A percentile compares a stretch with the other conserved stretches of the same genome.
Conservation (phyloP, 164 flowering plant genomes). For the Akebia trifoliata region DNA sequence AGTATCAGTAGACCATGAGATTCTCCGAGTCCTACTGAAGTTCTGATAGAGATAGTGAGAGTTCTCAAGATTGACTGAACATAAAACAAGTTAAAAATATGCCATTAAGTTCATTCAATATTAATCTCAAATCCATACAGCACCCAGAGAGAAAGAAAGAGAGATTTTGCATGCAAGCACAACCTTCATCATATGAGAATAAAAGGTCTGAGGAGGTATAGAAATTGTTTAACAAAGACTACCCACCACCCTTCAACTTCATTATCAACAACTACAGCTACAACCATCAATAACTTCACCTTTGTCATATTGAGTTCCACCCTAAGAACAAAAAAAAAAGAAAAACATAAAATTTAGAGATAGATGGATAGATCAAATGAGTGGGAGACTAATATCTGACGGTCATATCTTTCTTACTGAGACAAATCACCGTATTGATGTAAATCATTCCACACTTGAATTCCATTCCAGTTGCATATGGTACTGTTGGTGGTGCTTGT, state of each 20-base stretch:
- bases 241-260: background rate
- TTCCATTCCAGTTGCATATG: slow-evolving; percentile 32
- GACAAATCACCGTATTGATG: slow-evolving; percentile 40
- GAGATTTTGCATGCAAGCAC: no score
- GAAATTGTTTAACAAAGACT: background rate
- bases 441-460: slow-evolving; percentile 47
- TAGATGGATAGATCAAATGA: background rate
- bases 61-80: slow-evolving; percentile 28
- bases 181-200: background rate
- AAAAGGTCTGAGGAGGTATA: background rate
- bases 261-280: background rate
- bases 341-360: background rate
- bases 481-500: slow-evolving; percentile 14
- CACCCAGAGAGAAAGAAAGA: no score
- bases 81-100: slow-evolving; percentile 42
- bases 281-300: no score
- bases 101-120: slow-evolving; percentile 16
- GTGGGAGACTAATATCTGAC: background rate
- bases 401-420: slow-evolving; percentile 12
- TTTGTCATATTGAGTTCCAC: no score
- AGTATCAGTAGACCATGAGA: slow-evolving; percentile 19
- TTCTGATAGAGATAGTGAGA: slow-evolving; percentile 26
- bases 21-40: slow-evolving; percentile 20
- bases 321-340: no score
- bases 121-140: slow-evolving; percentile 27